A percentile compares a stretch with the other conserved stretches of the same genome.
Evolutionary conservation across 441 rosid genomes (phyloP).

Genomic region (Croton laevigatus): DNA sequence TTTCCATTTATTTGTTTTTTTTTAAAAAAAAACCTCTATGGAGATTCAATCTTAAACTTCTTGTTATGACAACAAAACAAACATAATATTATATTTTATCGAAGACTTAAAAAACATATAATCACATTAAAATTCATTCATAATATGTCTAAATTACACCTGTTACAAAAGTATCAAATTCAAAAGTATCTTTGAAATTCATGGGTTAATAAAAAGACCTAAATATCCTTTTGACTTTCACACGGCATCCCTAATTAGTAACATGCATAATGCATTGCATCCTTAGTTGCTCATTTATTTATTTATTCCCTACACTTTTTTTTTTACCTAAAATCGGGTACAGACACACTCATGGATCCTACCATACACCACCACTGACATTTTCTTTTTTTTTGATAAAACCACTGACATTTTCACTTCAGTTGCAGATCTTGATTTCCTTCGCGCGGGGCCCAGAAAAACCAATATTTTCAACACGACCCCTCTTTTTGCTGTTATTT

Average conservation of each 20-base stretch:
- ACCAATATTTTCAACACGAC: slow-evolving; percentile 48
- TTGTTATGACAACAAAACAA: not conserved
- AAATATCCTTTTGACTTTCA: slow-evolving; percentile 25
- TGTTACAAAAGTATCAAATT: not conserved
- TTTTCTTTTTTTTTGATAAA: no score
- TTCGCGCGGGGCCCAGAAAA: slow-evolving; percentile 44
- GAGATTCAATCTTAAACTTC: no score
- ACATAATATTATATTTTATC: not conserved
- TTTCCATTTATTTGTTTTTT: no score
- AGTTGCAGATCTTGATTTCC: slow-evolving; percentile 48
- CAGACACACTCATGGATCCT: not conserved
- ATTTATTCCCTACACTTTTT: no score
- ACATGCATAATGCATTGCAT: no score
- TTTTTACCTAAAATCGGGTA: not conserved
- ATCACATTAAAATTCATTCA: not conserved
- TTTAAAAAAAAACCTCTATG: no score
- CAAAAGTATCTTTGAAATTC: not conserved
- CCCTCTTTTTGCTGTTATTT: slow-evolving; percentile 45
- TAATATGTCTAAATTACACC: not conserved
- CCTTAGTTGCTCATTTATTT: no score
- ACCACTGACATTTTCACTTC: not conserved
- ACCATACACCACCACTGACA: not conserved
- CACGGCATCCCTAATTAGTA: not conserved
- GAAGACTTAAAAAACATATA: no score
- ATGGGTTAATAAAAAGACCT: slow-evolving; percentile 17